A percentile compares a stretch with the other conserved stretches of the same genome.
These are phyloP conservation scores for Populus euphratica DNA, from an alignment of 345 rosid genomes.

Conservation along the genomic window DNA sequence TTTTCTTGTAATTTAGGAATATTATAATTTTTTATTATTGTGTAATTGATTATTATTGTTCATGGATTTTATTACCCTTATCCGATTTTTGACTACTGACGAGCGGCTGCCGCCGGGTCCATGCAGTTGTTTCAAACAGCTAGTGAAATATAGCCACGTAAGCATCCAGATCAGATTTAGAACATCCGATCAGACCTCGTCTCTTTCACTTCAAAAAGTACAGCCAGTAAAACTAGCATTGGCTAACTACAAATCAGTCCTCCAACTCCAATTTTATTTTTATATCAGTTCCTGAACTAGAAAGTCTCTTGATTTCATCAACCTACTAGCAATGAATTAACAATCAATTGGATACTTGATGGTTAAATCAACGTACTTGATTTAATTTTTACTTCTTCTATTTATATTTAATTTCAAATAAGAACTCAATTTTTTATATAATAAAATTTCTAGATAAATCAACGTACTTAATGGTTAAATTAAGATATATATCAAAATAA, in stretches of 20 bases:
- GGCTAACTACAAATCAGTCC: background rate
- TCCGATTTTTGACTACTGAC: background rate
- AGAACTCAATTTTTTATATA: too few species aligned
- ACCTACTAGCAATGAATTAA: too few species aligned
- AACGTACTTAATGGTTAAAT: too few species aligned
- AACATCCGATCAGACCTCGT: background rate
- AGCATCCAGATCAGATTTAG: background rate
- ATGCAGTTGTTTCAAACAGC: background rate
- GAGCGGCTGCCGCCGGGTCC: background rate
- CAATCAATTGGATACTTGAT: too few species aligned
- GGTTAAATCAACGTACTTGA: too few species aligned
- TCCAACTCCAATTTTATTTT: background rate
- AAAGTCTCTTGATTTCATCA: background rate
- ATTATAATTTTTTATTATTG: too few species aligned
- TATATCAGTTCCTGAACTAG: background rate
- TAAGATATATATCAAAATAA: too few species aligned
- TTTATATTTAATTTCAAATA: too few species aligned
- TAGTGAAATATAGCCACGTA: background rate
- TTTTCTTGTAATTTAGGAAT: too few species aligned
- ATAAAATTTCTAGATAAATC: too few species aligned
- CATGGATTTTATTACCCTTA: background rate
- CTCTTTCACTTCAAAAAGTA: background rate
- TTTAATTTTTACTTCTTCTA: too few species aligned
- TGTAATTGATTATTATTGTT: too few species aligned
- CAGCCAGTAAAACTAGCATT: background rate